Evolutionary conservation across 352 stramenopile species (phyloP), one percentile per base, ranked within the genome.

Genomic region (Phytophthora sp.): DNA sequence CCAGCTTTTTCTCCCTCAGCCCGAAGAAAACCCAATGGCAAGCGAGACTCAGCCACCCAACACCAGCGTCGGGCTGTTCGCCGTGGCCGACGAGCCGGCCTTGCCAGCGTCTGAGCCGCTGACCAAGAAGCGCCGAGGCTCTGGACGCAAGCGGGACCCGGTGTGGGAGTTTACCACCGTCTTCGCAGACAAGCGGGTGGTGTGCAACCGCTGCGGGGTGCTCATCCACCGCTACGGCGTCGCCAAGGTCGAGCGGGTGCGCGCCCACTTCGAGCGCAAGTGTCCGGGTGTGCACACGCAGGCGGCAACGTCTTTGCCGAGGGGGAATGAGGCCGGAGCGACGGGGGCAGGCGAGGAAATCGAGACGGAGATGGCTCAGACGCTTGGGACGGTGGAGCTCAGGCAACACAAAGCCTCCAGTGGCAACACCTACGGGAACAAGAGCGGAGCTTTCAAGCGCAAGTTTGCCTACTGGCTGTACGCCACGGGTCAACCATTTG

Each of bases 201-300:
- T 88, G n/a, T 90, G 82, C 66, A 90, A 90, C 64, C 79, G 76
- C 64, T 90, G 82, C 60, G 57, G 42, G 12, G 41, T 46, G 27
- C 46, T 90, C 36, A 90, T 90, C 63, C 83, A 91, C 54, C 79
- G 81, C 33, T 87, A 90, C 55, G 83, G 83, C 18, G 77, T 77
- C 33, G 73, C 79, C 47, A 91, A 91, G 38, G 83, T 91, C 8
- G 83, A 91, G 69, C 80, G 83, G 13, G 83, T 91, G 66, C 80
- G 83, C 49, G 73, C 71, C 26, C 83, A 91, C 55, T 91, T 91
- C 62, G 69, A 87, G 44, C 82, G 82, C 65, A 84, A 81, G 31
- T 91, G 82, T 42, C 33, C 78, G 57, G 70, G 46, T 56, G 49
- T 31, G 67, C 76, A 63, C 38, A 63, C 29, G 20, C 54, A 27